Evolutionary conservation across 495 filamentous ascomycete species (phyloP).

Genomic region (Cercophora newfieldiana): DNA sequence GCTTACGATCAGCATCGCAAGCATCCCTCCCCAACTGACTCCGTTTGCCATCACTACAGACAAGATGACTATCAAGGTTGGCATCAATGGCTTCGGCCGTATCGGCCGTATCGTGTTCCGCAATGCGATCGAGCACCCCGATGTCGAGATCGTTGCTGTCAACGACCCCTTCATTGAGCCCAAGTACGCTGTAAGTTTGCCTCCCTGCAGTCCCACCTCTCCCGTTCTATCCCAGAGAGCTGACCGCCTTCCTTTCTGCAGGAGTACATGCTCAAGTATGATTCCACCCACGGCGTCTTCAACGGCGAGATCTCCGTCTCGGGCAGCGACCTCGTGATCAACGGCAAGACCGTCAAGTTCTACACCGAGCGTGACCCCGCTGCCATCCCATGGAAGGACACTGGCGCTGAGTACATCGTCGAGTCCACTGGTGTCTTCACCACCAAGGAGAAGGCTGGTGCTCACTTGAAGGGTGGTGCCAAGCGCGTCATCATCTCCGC

Average conservation of each 20-base stretch:
- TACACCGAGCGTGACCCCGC: constrained; percentile 90
- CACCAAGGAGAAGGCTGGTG: constrained; percentile 91
- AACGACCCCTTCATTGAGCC: constrained; percentile 99
- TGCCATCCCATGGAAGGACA: constrained; percentile 86
- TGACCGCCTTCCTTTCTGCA: constrained; percentile 39
- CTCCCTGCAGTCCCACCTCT: not conserved
- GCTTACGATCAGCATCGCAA: constrained; percentile 5
- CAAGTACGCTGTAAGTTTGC: constrained; percentile 85
- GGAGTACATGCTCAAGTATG: constrained; percentile 99
- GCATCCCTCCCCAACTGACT: not conserved
- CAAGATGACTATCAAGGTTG: constrained; percentile 67
- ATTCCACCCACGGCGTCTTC: constrained; percentile 95
- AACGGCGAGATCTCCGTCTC: constrained; percentile 81
- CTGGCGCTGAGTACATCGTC: constrained; percentile 92
- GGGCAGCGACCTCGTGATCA: constrained; percentile 77
- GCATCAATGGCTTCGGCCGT: constrained; percentile 99
- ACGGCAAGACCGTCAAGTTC: constrained; percentile 96
- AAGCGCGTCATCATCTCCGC: constrained; percentile 99
- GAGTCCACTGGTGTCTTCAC: constrained; percentile 99
- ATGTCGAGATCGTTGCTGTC: constrained; percentile 89
- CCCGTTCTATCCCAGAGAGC: constrained; percentile 9
- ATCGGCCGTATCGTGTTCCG: constrained; percentile 90
- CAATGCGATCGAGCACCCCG: constrained; percentile 76
- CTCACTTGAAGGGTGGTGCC: constrained; percentile 96
- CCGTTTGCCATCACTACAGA: constrained; percentile 17